phyloP scores from a whole-genome alignment of 495 filamentous ascomycete genomes.

The Friedmanniomyces simplex region DNA sequence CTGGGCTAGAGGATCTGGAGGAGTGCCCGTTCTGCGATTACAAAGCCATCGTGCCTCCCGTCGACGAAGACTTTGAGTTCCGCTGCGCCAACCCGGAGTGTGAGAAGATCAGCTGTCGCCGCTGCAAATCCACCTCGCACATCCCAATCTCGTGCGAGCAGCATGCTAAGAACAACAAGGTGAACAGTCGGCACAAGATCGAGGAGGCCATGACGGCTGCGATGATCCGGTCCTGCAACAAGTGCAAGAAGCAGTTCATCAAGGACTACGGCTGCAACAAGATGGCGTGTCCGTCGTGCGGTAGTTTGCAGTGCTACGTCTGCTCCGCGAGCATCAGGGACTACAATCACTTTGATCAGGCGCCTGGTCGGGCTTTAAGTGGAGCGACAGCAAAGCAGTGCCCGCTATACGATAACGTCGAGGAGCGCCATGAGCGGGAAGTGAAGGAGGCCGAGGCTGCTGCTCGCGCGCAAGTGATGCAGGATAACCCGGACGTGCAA shows the following conservation, averaged over 20 bases:
- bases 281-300: conserved; percentile 57
- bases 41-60: conserved; percentile 58
- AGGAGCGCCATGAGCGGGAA: conserved; percentile 53
- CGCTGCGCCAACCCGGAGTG: conserved; percentile 59
- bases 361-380: conserved; percentile 25
- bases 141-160: conserved; percentile 67
- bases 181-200: conserved; percentile 51
- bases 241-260: conserved; percentile 43
- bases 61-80: conserved; percentile 66
- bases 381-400: conserved; percentile 38
- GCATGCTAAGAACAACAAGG: conserved; percentile 46
- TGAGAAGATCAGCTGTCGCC: conserved; percentile 56
- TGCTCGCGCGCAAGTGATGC: conserved; percentile 45
- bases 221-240: conserved; percentile 64
- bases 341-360: conserved; percentile 43
- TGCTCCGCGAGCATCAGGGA: conserved; percentile 51
- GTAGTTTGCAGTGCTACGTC: conserved; percentile 56
- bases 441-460: conserved; percentile 53
- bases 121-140: conserved; percentile 62
- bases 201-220: conserved; percentile 81
- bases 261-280: conserved; percentile 82
- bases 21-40: conserved; percentile 76
- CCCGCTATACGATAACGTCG: conserved; percentile 53
- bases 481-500: conserved; percentile 50
- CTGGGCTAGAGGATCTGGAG: conserved; percentile 27